Conservation (phyloP, 495 filamentous ascomycete genomes). For the Glonium stellatum region DNA sequence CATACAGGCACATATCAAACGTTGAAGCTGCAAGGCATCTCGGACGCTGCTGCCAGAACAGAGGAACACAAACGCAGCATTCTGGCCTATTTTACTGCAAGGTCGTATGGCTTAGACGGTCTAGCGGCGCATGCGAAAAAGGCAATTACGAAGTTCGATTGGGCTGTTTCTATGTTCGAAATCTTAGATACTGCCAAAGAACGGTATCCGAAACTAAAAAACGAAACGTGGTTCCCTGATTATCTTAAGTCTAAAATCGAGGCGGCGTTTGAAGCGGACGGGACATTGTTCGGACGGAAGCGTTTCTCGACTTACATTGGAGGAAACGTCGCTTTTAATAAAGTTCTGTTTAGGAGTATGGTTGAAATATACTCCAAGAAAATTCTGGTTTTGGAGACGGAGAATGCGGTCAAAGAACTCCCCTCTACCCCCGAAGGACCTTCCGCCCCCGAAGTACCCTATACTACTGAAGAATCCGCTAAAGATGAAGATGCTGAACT, state of each 20-base stretch:
- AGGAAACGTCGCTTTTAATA: background rate
- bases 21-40: background rate
- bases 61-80: slow-evolving; percentile 5
- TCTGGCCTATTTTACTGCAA: slow-evolving; percentile 14
- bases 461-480: background rate
- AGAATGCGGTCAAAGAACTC: background rate
- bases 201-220: slow-evolving; percentile 3
- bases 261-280: slow-evolving; percentile 6
- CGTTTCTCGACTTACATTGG: background rate
- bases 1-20: slow-evolving; percentile 14
- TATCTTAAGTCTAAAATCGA: slow-evolving; percentile 6
- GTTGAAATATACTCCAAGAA: background rate
- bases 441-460: background rate
- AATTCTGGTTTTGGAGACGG: background rate
- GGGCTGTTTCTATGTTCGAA: slow-evolving; percentile 9
- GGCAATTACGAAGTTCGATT: slow-evolving; percentile 1
- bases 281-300: background rate
- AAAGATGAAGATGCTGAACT: too few species aligned
- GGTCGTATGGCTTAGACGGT: slow-evolving; percentile 8
- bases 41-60: background rate
- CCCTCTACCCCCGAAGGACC: background rate
- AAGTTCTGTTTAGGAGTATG: background rate
- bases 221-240: slow-evolving; percentile 11
- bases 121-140: slow-evolving; percentile 10
- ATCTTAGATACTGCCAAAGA: slow-evolving; percentile 10